Evolutionary conservation across 768 basidiomycete genomes (phyloP), one percentile per base, ranked within the genome.

Genomic region (Suillus placidus): DNA sequence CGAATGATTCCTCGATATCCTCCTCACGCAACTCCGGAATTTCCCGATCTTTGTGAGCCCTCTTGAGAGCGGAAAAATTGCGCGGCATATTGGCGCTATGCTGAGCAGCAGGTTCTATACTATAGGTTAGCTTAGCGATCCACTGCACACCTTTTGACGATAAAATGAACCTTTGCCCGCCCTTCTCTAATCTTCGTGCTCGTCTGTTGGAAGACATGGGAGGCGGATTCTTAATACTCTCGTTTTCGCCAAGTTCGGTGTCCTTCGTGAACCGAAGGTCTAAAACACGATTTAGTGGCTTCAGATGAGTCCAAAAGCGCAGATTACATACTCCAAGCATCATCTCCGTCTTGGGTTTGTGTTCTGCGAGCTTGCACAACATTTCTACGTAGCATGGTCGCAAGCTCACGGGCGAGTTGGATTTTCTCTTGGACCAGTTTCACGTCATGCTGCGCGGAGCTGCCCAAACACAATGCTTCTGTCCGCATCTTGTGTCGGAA

Each of bases 201-300:
- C 83, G 83, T 62, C 84, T 84, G 70, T 74, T 82, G 32, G 85
- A 82, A 58, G 85, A 80, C 56, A 78, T 64, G 14, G 80, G 69
- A 1, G 78, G 79, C 12, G 89, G 85, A 56, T 77, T 82, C 77
- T 91, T 94, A 70, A 97, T 86, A 2, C 88, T 82, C 1, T 89
- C 86, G 71, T 98, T 97, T 63, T 89, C 87, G 6, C 95, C 96
- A 9, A 97, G 80, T 71, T 97, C 96, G 0, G 94, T 96, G 62
- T 95, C 84, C 51, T 87, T 78, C 4, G 89, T 94, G 54, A 97
- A 81, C 47, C 85, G 85, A 37, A 97, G 74, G 65, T 83, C 94
- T 94, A 70, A 6, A n/a, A 51, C 26, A 26, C n/a, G 42, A 40
- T 40, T 68, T 45, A 54, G 52, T 14, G 12, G 14, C 34, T 35